These are phyloP conservation scores for Thielaviopsis cerberus DNA, from an alignment of 2,329 filamentous ascomycete species.

Conservation along the genomic window DNA sequence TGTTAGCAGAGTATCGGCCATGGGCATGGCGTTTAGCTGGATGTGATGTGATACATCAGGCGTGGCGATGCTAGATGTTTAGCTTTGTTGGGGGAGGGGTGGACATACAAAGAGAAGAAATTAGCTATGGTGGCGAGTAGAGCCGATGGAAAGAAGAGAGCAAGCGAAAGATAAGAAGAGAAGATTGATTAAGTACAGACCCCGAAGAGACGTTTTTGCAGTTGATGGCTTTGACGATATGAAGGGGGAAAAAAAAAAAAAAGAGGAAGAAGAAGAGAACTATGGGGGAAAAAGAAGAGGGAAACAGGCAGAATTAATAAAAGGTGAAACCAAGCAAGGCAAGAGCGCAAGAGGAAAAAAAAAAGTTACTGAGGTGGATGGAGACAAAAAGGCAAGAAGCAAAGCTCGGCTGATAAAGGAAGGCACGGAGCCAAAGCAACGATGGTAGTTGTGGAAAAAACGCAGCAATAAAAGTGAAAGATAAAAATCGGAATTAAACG, in stretches of 20 bases:
- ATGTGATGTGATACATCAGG: background rate
- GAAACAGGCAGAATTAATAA: slow-evolving; percentile 2
- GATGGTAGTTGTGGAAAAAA: background rate
- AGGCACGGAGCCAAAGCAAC: slow-evolving; percentile 4
- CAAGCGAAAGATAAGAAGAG: background rate
- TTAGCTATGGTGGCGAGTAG: background rate
- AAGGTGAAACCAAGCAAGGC: slow-evolving; percentile 5
- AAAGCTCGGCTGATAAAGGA: slow-evolving; percentile 5
- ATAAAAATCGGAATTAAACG: no score
- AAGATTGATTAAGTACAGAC: background rate
- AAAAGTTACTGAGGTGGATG: background rate
- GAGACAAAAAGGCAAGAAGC: background rate
- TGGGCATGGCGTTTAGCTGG: background rate
- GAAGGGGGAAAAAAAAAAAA: background rate
- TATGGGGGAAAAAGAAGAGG: background rate
- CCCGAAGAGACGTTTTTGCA: background rate
- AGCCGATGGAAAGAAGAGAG: background rate
- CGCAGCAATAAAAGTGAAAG: no score
- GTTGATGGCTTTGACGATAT: background rate
- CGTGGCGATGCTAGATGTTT: background rate
- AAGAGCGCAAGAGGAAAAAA: background rate
- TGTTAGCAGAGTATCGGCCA: background rate
- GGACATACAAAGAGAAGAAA: background rate
- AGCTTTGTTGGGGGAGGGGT: background rate
- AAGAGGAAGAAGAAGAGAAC: background rate